A percentile compares a stretch with the other conserved stretches of the same genome.
phyloP scores from a whole-genome alignment of 2,329 filamentous ascomycete genomes.

The Hymenoscyphus scutula region DNA sequence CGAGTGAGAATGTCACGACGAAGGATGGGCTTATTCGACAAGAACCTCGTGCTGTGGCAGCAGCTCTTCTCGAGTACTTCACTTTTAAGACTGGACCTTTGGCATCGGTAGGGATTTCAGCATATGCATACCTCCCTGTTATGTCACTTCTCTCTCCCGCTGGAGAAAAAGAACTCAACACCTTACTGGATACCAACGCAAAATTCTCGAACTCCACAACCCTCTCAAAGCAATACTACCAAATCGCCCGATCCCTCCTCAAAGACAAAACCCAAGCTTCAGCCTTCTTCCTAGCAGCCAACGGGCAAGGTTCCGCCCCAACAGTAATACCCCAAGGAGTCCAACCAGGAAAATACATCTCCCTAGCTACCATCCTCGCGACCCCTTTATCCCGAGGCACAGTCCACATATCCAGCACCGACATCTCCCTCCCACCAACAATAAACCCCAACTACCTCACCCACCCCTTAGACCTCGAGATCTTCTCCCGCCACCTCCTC shows the following conservation, averaged over 20 bases:
- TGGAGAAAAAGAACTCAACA: constrained; percentile 3
- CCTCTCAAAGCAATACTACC: constrained; percentile 23
- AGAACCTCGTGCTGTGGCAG: constrained; percentile 9
- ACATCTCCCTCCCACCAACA: not conserved
- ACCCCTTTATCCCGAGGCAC: constrained; percentile 10
- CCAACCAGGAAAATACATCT: not conserved
- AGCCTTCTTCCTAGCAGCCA: not conserved
- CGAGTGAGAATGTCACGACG: constrained; percentile 9
- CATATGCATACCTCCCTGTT: constrained; percentile 13
- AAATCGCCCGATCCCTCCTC: constrained; percentile 2
- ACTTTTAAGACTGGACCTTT: constrained; percentile 11
- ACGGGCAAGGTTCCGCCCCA: not conserved
- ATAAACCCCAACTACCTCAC: constrained; percentile 2
- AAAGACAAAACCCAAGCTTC: not conserved
- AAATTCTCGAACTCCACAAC: not conserved
- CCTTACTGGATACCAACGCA: not conserved
- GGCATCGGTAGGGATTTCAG: constrained; percentile 4
- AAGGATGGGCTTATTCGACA: constrained; percentile 12
- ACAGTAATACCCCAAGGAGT: not conserved
- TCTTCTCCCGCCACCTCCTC: not conserved
- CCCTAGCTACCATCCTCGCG: not conserved
- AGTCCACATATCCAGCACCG: constrained; percentile 8
- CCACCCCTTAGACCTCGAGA: constrained; percentile 9
- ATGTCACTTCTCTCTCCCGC: constrained; percentile 4
- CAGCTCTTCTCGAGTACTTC: constrained; percentile 10